Evolutionary conservation across 2,329 filamentous ascomycete genomes (phyloP).

Genomic region (Alternaria ethzedia): DNA sequence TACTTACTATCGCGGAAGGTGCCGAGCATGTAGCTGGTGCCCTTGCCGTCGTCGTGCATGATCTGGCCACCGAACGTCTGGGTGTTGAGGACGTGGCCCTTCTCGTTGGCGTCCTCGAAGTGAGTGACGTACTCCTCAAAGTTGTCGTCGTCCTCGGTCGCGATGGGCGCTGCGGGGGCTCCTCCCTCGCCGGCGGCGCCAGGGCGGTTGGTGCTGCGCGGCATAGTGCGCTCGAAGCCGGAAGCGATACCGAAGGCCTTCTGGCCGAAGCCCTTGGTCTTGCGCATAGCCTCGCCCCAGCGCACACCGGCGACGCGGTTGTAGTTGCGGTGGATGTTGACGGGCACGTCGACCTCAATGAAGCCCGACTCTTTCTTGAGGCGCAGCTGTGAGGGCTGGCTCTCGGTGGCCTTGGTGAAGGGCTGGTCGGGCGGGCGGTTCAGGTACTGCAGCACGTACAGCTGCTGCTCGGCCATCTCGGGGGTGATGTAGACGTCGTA

Average conservation of each 20-base stretch:
- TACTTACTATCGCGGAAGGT: slow-evolving; percentile 80
- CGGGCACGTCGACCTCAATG: slow-evolving; percentile 88
- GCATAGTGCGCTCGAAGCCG: slow-evolving; percentile 50
- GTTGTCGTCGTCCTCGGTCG: slow-evolving; percentile 68
- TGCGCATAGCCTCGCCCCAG: slow-evolving; percentile 78
- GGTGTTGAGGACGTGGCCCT: slow-evolving; percentile 74
- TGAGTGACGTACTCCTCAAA: slow-evolving; percentile 60
- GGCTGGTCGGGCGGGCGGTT: slow-evolving; percentile 72
- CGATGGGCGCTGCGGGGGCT: slow-evolving; percentile 24
- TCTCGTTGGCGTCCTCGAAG: slow-evolving; percentile 69
- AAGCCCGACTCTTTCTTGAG: slow-evolving; percentile 83
- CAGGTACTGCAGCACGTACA: slow-evolving; percentile 86
- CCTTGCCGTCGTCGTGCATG: slow-evolving; percentile 70
- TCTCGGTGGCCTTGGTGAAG: slow-evolving; percentile 61
- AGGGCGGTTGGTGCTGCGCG: slow-evolving; percentile 34
- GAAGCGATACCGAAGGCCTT: slow-evolving; percentile 56
- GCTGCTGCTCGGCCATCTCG: slow-evolving; percentile 59
- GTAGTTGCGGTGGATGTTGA: slow-evolving; percentile 75
- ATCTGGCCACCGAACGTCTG: slow-evolving; percentile 89
- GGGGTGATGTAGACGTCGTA: slow-evolving; percentile 91
- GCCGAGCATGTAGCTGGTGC: slow-evolving; percentile 83
- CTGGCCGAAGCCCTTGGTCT: slow-evolving; percentile 53
- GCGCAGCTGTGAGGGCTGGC: slow-evolving; percentile 73
- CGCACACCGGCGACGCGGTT: slow-evolving; percentile 81
- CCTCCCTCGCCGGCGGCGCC: slow-evolving; percentile 30